Base-by-base conservation (phyloP, 768 basidiomycete genomes). In the Kwoniella pini region DNA sequence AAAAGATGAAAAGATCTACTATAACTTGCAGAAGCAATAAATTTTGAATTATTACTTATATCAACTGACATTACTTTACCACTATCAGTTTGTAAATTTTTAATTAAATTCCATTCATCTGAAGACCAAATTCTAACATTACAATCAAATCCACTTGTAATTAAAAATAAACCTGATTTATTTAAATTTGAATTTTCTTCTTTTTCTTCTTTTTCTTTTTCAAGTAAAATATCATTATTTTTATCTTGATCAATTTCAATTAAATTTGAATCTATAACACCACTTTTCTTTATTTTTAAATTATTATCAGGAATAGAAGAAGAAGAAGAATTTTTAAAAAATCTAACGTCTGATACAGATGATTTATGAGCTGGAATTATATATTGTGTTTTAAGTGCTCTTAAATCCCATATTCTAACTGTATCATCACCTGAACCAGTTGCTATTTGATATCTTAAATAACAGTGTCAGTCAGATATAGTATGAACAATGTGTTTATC, bases 61-160 rank as follows among this genome's bases (percentile, higher is more conserved):
- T 99, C 96, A 10, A 97, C 93, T 6, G 90, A 91, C 96, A 98
- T 99, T 62, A 97, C 94, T 79, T 97, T 98, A n/a, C 94, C 92
- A 17, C 74, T 69, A 74, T 98, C 95, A 21, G 92, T 94, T 52
- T 91, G 86, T 59, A 99, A 82, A 43, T 89, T 89, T 63, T 87
- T 85, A 52, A 96, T 83, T 43, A 94, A 81, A 70, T 91, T 92
- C 96, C 96, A 99, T 72, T 99, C 96, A 75, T 98, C 96, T 46
- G 94, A 90, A 71, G 88, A 90, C 96, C 96, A 99, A 56, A 99
- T 72, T 77, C 96, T 93, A 74, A 99, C 90, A 58, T 88, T 85
- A 4, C 92, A 91, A 74, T 99, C 96, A 77, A 97, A 98, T 3
- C 96, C 94, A 3, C 90, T 82, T 67, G 90, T 91, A 3, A 90